Conservation (phyloP, 2,329 filamentous ascomycete genomes). For the Torrubiella hemipterigena region DNA sequence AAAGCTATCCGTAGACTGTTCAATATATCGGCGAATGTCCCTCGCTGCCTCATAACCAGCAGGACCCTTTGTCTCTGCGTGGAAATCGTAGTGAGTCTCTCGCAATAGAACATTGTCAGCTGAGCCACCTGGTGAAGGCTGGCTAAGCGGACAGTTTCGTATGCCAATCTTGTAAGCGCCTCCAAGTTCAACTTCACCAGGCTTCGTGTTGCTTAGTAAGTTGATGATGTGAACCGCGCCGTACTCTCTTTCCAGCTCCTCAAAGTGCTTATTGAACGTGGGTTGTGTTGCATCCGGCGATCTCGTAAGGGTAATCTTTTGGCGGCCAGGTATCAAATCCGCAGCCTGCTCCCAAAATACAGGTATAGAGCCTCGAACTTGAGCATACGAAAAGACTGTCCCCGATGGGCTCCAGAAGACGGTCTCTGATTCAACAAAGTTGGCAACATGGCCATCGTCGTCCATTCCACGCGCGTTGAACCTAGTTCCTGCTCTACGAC, state of each 20-base stretch:
- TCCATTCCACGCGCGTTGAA: conserved; percentile 98
- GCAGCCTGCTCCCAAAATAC: conserved; percentile 95
- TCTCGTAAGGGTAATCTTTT: conserved; percentile 85
- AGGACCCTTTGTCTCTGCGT: conserved; percentile 81
- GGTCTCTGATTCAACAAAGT: conserved; percentile 97
- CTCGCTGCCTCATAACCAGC: conserved; percentile 84
- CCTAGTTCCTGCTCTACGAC: conserved; percentile 78
- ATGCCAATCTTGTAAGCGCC: conserved; percentile 70
- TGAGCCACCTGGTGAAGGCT: conserved; percentile 39
- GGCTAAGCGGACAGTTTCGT: conserved; percentile 58
- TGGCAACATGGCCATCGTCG: conserved; percentile 93
- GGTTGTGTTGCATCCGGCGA: conserved; percentile 86
- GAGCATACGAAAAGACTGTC: conserved; percentile 82
- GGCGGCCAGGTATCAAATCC: conserved; percentile 78
- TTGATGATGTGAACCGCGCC: conserved; percentile 90
- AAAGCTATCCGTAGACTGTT: conserved; percentile 71
- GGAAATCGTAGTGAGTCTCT: conserved; percentile 89
- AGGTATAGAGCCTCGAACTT: conserved; percentile 85
- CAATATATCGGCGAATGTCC: conserved; percentile 68
- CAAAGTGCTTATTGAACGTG: conserved; percentile 91
- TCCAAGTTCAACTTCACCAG: conserved; percentile 74
- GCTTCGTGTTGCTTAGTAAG: conserved; percentile 80
- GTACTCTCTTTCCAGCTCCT: conserved; percentile 73
- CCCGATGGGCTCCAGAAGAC: conserved; percentile 74
- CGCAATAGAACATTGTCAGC: conserved; percentile 62